phyloP scores from a whole-genome alignment of 2,329 filamentous ascomycete genomes.

The Xylariaceae sp. region DNA sequence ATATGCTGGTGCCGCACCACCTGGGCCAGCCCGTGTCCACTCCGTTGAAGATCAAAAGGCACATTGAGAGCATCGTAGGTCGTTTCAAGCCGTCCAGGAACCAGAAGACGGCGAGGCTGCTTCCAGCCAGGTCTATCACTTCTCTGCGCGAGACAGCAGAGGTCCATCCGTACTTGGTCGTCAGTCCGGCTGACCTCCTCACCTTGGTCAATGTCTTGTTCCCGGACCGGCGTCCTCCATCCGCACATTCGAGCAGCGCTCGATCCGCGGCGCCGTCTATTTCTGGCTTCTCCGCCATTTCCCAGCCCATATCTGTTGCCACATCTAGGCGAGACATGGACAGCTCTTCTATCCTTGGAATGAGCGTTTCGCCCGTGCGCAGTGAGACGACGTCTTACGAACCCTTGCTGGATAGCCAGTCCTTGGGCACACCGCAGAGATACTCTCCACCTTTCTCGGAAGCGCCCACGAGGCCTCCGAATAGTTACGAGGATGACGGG shows the following conservation, averaged over 20 bases:
- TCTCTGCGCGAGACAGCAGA: constrained; percentile 71
- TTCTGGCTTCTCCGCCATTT: constrained; percentile 63
- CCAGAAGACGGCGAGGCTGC: constrained; percentile 51
- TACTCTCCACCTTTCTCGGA: constrained; percentile 50
- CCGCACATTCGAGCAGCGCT: constrained; percentile 55
- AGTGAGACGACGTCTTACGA: constrained; percentile 65
- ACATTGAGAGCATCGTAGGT: constrained; percentile 66
- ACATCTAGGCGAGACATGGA: constrained; percentile 54
- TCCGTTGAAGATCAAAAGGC: constrained; percentile 56
- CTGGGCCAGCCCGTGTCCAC: constrained; percentile 55
- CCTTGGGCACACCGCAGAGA: constrained; percentile 44
- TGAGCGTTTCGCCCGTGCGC: constrained; percentile 65
- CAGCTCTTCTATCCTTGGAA: constrained; percentile 65
- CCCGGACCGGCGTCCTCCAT: constrained; percentile 64
- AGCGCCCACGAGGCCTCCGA: constrained; percentile 35
- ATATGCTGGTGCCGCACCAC: constrained; percentile 56
- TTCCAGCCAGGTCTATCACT: constrained; percentile 66
- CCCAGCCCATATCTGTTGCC: constrained; percentile 60
- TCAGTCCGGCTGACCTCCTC: constrained; percentile 73
- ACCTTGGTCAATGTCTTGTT: constrained; percentile 80
- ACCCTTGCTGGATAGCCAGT: constrained; percentile 53
- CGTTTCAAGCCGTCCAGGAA: constrained; percentile 54
- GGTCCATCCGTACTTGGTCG: constrained; percentile 72
- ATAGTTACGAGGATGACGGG: constrained; percentile 58
- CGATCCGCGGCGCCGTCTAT: constrained; percentile 62